Percentiles rank a stretch among this genome's conserved stretches.
These are phyloP conservation scores for Saprolegnia diclina DNA, from an alignment of 352 stramenopile genomes.

Conservation along the genomic window DNA sequence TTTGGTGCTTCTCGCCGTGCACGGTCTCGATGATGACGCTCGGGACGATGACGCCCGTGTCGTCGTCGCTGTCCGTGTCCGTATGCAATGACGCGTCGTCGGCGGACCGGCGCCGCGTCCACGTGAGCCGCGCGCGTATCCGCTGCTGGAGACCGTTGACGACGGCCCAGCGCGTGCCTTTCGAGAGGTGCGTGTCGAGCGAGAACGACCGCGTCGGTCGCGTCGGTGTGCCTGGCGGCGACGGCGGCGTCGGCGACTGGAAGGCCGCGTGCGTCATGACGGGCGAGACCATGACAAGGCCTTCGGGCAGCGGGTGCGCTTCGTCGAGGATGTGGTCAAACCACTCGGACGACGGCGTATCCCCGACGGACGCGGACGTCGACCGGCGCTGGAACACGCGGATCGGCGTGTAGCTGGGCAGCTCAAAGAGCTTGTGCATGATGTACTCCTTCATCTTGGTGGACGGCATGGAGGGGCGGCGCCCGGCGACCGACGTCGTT, in stretches of 20 bases:
- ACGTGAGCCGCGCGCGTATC: background rate
- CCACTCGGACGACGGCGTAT: conserved; percentile 12
- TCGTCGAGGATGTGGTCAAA: conserved; percentile 9
- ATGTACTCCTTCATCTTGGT: conserved; percentile 27
- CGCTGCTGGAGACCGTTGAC: conserved; percentile 1
- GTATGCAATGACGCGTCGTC: background rate
- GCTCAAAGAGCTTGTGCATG: conserved; percentile 20
- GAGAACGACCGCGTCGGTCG: conserved; percentile 9
- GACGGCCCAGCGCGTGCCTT: conserved; percentile 1
- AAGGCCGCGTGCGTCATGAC: background rate
- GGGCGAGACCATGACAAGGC: conserved; percentile 20
- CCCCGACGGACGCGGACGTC: background rate
- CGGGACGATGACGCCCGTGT: background rate
- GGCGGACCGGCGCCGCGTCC: background rate
- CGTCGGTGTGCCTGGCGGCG: background rate
- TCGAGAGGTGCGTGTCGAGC: conserved; percentile 11
- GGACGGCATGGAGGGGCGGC: too few relatives aligned
- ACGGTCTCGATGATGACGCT: conserved; percentile 8
- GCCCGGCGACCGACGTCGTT: too few relatives aligned
- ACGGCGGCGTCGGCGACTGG: conserved; percentile 23
- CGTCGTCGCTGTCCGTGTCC: background rate
- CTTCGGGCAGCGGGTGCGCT: conserved; percentile 18
- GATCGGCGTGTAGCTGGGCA: background rate
- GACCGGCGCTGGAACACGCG: background rate
- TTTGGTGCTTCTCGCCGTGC: background rate